Evolutionary conservation across 2,329 filamentous ascomycete genomes (phyloP).

Genomic region (Metarhizium brunneum): DNA sequence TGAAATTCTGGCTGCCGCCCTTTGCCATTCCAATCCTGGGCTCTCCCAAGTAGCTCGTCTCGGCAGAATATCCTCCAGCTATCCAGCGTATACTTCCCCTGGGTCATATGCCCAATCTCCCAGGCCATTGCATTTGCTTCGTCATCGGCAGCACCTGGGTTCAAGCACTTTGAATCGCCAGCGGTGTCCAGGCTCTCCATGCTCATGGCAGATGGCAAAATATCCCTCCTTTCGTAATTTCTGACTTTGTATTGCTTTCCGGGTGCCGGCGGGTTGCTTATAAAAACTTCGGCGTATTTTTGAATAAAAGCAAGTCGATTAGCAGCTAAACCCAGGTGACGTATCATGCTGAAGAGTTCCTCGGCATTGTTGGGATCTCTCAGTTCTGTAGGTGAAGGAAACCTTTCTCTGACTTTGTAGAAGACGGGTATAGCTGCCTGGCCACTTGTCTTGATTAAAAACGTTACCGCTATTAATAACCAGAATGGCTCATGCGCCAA

Average conservation of each 20-base stretch:
- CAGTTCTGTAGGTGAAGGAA: constrained; percentile 57
- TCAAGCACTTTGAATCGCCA: background rate
- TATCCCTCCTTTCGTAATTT: constrained; percentile 33
- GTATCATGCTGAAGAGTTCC: constrained; percentile 54
- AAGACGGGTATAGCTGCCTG: constrained; percentile 68
- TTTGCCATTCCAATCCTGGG: constrained; percentile 56
- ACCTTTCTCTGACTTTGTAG: constrained; percentile 55
- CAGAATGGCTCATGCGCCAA: constrained; percentile 68
- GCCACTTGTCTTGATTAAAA: constrained; percentile 74
- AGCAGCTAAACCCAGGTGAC: constrained; percentile 60
- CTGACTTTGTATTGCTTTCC: constrained; percentile 45
- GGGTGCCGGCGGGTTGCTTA: constrained; percentile 49
- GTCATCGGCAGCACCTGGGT: background rate
- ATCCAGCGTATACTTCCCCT: constrained; percentile 75
- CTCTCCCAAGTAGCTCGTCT: constrained; percentile 60
- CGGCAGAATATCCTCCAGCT: constrained; percentile 92
- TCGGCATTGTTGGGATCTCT: constrained; percentile 37
- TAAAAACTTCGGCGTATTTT: constrained; percentile 60
- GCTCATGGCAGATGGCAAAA: constrained; percentile 11
- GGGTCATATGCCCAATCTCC: constrained; percentile 80
- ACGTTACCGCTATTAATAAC: constrained; percentile 72
- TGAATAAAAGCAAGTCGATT: constrained; percentile 61
- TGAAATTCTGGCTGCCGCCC: constrained; percentile 48
- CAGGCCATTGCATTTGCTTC: constrained; percentile 39
- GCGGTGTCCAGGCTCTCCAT: background rate